These are phyloP conservation scores for Astrothelium macrocarpum DNA, from an alignment of 495 filamentous ascomycete genomes.

Conservation along the genomic window DNA sequence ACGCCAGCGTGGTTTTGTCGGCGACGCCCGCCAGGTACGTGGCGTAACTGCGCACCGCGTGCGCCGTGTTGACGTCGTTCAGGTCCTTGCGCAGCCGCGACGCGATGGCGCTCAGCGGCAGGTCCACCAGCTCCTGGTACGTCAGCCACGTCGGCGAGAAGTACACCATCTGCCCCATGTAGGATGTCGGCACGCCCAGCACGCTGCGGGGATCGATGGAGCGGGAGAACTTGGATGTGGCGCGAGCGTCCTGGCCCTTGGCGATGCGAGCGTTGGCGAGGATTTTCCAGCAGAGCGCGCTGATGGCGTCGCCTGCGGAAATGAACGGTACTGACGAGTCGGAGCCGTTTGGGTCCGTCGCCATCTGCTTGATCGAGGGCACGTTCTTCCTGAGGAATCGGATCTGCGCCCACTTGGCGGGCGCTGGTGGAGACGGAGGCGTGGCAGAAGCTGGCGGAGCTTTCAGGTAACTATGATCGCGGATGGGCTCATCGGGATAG, in stretches of 20 bases:
- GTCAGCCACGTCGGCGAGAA: constrained; percentile 24
- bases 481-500: constrained; percentile 21
- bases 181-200: constrained; percentile 29
- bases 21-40: constrained; percentile 31
- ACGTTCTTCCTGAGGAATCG: no score
- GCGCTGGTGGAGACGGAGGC: background rate
- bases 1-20: constrained; percentile 33
- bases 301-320: constrained; percentile 24
- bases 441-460: background rate
- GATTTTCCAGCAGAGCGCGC: constrained; percentile 32
- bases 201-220: constrained; percentile 32
- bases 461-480: constrained; percentile 29
- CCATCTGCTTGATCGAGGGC: constrained; percentile 2
- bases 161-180: constrained; percentile 35
- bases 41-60: constrained; percentile 34
- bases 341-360: background rate
- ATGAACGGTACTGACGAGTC: constrained; percentile 16
- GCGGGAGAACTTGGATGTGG: constrained; percentile 28
- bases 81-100: constrained; percentile 26
- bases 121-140: constrained; percentile 12
- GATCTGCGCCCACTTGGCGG: constrained; percentile 3
- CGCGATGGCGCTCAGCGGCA: constrained; percentile 25
- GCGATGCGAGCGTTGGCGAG: constrained; percentile 14
- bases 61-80: constrained; percentile 23
- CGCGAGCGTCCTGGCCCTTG: constrained; percentile 14